Percentiles rank a stretch among this genome's conserved stretches.
Evolutionary conservation across 495 filamentous ascomycete genomes (phyloP).

Genomic region (Tuber calosporum): DNA sequence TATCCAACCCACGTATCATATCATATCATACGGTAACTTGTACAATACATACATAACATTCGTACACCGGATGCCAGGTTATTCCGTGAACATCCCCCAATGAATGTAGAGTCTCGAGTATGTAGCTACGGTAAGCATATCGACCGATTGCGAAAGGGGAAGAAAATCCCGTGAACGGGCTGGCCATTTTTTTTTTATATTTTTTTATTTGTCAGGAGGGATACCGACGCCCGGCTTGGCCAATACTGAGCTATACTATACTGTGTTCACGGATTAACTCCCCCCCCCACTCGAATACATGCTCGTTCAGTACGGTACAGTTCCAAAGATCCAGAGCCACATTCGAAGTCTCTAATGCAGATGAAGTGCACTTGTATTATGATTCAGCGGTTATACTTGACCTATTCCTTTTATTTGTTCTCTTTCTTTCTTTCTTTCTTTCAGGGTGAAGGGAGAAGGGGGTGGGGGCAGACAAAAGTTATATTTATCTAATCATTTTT

Average conservation of each 20-base stretch:
- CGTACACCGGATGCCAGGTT: not conserved
- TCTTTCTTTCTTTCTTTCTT: not conserved
- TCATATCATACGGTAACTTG: no score
- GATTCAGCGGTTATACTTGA: not conserved
- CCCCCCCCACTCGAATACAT: not conserved
- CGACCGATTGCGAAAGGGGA: no score
- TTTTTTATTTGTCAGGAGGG: no score
- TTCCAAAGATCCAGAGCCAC: not conserved
- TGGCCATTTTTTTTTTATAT: no score
- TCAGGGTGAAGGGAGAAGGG: not conserved
- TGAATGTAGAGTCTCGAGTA: no score
- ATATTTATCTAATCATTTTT: conserved; percentile 3
- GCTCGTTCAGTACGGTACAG: not conserved
- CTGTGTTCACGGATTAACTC: no score
- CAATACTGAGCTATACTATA: no score
- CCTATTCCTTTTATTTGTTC: not conserved
- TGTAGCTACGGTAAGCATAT: no score
- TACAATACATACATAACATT: no score
- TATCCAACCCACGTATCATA: not conserved
- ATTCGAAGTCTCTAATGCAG: not conserved
- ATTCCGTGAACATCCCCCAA: no score
- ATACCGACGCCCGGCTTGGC: no score
- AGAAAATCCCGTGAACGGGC: no score
- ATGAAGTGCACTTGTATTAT: not conserved
- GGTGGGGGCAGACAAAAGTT: not conserved